Percentiles rank a stretch among this genome's conserved stretches.
These are phyloP conservation scores for Backusella sp. DNA, from an alignment of 192 early-diverging fungal species.

Conservation along the genomic window DNA sequence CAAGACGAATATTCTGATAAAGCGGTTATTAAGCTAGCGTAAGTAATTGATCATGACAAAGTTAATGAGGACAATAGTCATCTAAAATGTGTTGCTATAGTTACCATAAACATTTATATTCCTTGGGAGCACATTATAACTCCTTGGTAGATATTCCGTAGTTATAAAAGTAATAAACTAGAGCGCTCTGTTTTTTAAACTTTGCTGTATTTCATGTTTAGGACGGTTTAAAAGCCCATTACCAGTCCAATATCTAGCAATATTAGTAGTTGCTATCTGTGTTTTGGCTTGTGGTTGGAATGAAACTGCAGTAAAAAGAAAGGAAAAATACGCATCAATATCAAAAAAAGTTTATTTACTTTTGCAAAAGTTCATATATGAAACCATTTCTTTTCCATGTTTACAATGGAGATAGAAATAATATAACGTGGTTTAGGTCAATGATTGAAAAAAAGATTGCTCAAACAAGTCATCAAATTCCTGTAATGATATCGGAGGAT, in stretches of 20 bases:
- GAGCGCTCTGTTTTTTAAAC: background rate
- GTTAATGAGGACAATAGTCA: background rate
- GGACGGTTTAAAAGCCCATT: slow-evolving; percentile 46
- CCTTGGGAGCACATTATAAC: slow-evolving; percentile 97
- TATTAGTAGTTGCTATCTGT: background rate
- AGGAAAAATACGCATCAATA: background rate
- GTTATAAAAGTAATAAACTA: background rate
- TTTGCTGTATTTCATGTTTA: background rate
- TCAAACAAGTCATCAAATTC: background rate
- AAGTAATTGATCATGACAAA: slow-evolving; percentile 30
- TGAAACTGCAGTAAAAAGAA: background rate
- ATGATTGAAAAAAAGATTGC: background rate
- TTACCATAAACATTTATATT: slow-evolving; percentile 88
- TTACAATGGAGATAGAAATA: background rate
- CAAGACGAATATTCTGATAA: slow-evolving; percentile 63
- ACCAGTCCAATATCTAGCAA: slow-evolving; percentile 45
- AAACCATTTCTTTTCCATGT: background rate
- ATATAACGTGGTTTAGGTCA: background rate
- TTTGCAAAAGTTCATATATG: background rate
- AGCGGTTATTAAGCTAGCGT: slow-evolving; percentile 72
- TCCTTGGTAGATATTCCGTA: slow-evolving; percentile 52
- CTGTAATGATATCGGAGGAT: background rate
- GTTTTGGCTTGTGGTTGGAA: background rate
- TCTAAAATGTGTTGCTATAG: slow-evolving; percentile 26
- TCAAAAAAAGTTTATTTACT: background rate